Conservation (phyloP, 1,284 basidiomycete species). For the Thelephora terrestris region DNA sequence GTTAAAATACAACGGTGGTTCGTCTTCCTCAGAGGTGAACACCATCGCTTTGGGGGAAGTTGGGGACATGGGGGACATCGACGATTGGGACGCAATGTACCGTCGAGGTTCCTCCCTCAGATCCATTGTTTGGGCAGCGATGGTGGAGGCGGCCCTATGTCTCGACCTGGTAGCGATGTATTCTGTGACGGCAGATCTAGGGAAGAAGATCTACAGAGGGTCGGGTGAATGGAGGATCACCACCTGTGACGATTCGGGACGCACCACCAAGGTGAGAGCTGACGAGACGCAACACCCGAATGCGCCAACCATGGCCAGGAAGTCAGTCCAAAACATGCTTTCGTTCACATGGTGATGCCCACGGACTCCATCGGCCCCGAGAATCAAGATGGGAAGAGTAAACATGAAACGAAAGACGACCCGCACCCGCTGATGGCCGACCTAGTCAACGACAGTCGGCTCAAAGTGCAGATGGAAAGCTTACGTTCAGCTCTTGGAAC, state of each 20-base stretch:
- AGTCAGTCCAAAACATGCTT: constrained; percentile 43
- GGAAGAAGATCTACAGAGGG: constrained; percentile 59
- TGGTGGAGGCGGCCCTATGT: too few species aligned
- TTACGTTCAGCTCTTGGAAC: constrained; percentile 69
- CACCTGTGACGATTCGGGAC: constrained; percentile 16
- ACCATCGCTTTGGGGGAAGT: too few species aligned
- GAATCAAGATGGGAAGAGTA: constrained; percentile 46
- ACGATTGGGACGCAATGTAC: too few species aligned
- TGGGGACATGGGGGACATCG: too few species aligned
- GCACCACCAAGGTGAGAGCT: constrained; percentile 60
- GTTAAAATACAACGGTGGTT: too few species aligned
- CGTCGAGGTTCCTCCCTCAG: too few species aligned
- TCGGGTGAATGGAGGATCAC: not conserved
- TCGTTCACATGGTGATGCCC: constrained; percentile 53
- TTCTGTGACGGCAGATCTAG: constrained; percentile 26
- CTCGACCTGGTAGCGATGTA: too few species aligned
- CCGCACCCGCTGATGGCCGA: constrained; percentile 43
- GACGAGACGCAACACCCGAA: constrained; percentile 59
- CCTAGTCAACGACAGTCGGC: not conserved
- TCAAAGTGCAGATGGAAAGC: constrained; percentile 15
- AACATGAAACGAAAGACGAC: constrained; percentile 64
- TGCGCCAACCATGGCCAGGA: constrained; percentile 45
- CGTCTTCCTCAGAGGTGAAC: too few species aligned
- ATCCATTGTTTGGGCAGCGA: too few species aligned
- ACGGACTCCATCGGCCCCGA: constrained; percentile 57